These are phyloP conservation scores for Piper betle DNA, from an alignment of 164 flowering plant genomes.

Conservation along the genomic window DNA sequence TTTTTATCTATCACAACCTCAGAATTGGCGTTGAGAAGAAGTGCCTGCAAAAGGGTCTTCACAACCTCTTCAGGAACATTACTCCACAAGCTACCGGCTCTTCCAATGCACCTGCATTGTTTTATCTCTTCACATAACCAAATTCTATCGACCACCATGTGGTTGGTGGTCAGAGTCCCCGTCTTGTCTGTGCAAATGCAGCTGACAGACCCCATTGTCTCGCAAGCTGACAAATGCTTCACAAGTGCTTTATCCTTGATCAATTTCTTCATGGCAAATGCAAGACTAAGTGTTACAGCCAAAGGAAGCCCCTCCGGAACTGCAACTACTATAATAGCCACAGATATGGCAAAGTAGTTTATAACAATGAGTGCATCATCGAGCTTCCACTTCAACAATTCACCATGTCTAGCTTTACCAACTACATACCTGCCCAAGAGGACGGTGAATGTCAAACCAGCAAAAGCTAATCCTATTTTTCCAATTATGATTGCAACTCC, in stretches of 20 bases:
- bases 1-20: slow-evolving; percentile 50
- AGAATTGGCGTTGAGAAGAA: slow-evolving; percentile 32
- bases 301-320: slow-evolving; percentile 50
- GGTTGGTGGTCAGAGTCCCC: slow-evolving; percentile 55
- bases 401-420: slow-evolving; percentile 20
- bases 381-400: slow-evolving; percentile 26
- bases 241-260: slow-evolving; percentile 40
- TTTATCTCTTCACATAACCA: slow-evolving; percentile 25
- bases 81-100: slow-evolving; percentile 6
- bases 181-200: slow-evolving; percentile 51
- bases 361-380: slow-evolving; percentile 27
- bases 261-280: slow-evolving; percentile 46
- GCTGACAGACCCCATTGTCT: slow-evolving; percentile 49
- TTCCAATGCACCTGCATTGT: slow-evolving; percentile 8
- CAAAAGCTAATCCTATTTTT: slow-evolving; percentile 32
- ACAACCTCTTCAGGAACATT: slow-evolving; percentile 13
- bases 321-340: slow-evolving; percentile 48
- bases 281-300: slow-evolving; percentile 49
- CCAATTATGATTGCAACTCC: slow-evolving; percentile 52
- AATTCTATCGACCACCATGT: slow-evolving; percentile 24
- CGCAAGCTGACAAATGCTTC: slow-evolving; percentile 79
- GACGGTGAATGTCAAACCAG: slow-evolving; percentile 31
- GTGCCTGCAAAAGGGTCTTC: slow-evolving; percentile 23
- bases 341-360: slow-evolving; percentile 38
- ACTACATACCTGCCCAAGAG: slow-evolving; percentile 21